phyloP scores from a whole-genome alignment of 2,329 filamentous ascomycete species.

The Ustulina deusta region DNA sequence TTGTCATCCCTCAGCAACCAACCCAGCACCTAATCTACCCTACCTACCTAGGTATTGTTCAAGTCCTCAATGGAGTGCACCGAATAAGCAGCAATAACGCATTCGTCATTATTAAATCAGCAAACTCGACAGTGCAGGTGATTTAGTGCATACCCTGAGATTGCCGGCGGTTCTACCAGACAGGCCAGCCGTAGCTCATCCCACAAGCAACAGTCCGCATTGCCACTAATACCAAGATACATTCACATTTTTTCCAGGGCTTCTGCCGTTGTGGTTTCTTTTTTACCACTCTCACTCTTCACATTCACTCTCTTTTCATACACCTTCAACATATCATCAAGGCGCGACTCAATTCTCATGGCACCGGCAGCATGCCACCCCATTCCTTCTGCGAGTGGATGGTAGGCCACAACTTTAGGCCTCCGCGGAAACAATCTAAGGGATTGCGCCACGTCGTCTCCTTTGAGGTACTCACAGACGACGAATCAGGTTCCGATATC shows the following conservation, averaged over 20 bases:
- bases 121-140: background rate
- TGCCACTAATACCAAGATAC: background rate
- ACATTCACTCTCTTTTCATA: background rate
- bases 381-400: slow-evolving; percentile 57
- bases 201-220: background rate
- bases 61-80: slow-evolving; percentile 1
- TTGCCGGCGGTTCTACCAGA: background rate
- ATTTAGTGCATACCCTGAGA: background rate
- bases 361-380: slow-evolving; percentile 51
- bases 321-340: background rate
- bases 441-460: slow-evolving; percentile 44
- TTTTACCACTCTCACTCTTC: background rate
- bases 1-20: slow-evolving; percentile 6
- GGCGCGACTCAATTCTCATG: background rate
- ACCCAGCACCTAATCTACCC: background rate
- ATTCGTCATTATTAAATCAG: background rate
- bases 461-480: slow-evolving; percentile 63
- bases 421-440: slow-evolving; percentile 16
- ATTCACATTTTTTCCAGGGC: background rate
- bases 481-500: slow-evolving; percentile 63
- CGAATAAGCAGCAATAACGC: background rate
- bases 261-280: background rate
- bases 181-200: background rate
- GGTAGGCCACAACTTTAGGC: slow-evolving; percentile 53
- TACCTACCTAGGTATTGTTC: too few species aligned